Evolutionary conservation across 2,329 filamentous ascomycete species (phyloP), one percentile per base, ranked within the genome.

Genomic region (Tolypocladium album): DNA sequence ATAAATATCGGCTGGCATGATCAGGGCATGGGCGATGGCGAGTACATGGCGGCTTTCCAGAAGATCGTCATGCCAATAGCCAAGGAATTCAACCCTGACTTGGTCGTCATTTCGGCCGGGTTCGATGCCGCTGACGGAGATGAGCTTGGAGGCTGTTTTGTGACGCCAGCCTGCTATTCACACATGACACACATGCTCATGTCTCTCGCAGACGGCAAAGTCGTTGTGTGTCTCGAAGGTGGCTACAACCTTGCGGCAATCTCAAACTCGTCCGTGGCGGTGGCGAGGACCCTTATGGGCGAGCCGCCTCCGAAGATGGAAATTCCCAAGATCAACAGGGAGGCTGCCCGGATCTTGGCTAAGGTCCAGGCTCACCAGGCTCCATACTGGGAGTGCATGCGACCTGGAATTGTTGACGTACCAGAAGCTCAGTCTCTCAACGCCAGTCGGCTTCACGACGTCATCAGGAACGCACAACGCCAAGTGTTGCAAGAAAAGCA

Each of bases 151-250:
- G 91, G 89, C 39, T 99, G 94, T 71, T 93, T 91, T 69, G 94
- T 99, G 6, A 88, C 92, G 1, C 94, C 94, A 0, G 77, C 86
- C 5, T 96, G 94, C 70, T 99, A 97, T 71, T 90, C 92, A 17
- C 93, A 99, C 70, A 97, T 99, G 94, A 97, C 94, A 20, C 92
- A 97, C 70, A 97, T 97, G 93, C 83, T 99, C 56, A 97, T 97
- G 92, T 92, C 90, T 2, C 80, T 99, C 24, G 93, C 94, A 0
- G 82, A 87, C 53, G 94, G 94, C 36, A 96, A 92, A 70, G 82
- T 99, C 17, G 89, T 90, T 2, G 93, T 97, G 11, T 97, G 92
- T 70, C 80, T 99, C 2, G 94, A 99, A 76, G 94, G 94, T 27
- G 94, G 94, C 11, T 99, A 99, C 74, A 97, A 97, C 67, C 84